Base-by-base conservation (phyloP, 345 rosid species). In the Viola odorata region DNA sequence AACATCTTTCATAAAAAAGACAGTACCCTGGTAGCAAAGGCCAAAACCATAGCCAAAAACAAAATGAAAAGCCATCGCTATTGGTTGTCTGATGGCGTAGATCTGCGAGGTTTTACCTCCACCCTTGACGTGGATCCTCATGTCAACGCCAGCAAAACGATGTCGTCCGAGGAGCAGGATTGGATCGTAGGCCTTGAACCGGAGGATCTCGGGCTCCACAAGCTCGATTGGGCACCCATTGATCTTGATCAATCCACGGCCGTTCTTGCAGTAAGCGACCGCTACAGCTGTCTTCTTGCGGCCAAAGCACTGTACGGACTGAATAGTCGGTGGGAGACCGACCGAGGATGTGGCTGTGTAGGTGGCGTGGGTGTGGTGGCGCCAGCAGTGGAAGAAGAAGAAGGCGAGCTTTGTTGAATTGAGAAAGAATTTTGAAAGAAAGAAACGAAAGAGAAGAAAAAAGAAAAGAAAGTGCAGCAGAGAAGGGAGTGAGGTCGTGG, bases 81-180 rank as follows among this genome's bases (percentile, higher is more conserved):
- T 90, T 73, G 95, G 85, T 78, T 90, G 96, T 37, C 96, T 73
- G 47, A 90, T 90, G 0, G 96, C 96, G 71, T 90, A 90, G 48
- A 90, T 88, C 88, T 87, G 96, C 1, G 95, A 85, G 16, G 95
- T 87, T 81, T 87, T 79, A 10, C 96, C 96, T 36, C 96, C 96
- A 5, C 96, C 95, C 7, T 68, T 81, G 14, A 87, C 95, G 3
- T 88, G 75, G 68, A 90, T 90, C 81, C 95, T 79, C 73, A 69
- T 69, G 53, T 69, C 73, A 15, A 69, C 73, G 12, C 63, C 67
- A 4, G 62, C 41, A 23, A 69, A 69, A 40, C 63, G 63, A n/a
- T 62, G 58, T 7, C 67, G 54, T 36, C 73, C 73, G 3, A 69
- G 53, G 4, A 69, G 68, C 12, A 69, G 67, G 53, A 69, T 50